Evolutionary conservation across 495 filamentous ascomycete genomes (phyloP).

Genomic region (Lentithecium fluviatile): DNA sequence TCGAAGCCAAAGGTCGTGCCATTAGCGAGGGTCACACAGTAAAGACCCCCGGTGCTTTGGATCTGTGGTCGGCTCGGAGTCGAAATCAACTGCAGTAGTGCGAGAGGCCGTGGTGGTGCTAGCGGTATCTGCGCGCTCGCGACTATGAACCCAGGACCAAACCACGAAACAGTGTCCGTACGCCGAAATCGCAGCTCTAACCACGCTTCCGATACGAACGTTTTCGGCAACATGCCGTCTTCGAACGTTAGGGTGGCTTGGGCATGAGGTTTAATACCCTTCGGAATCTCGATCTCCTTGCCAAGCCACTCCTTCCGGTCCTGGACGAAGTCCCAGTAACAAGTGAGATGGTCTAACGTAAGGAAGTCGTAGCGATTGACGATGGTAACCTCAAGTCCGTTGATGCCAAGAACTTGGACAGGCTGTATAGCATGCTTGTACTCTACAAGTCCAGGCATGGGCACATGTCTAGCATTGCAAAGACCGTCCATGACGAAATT

Average conservation of each 20-base stretch:
- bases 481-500: slow-evolving; percentile 69
- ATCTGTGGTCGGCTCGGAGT: no score
- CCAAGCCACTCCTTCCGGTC: not conserved
- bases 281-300: no score
- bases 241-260: slow-evolving; percentile 1
- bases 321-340: slow-evolving; percentile 35
- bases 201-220: slow-evolving; percentile 8
- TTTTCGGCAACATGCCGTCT: not conserved
- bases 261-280: not conserved
- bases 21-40: no score
- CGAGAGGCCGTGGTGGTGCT: not conserved
- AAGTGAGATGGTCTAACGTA: slow-evolving; percentile 49
- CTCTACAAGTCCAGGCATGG: slow-evolving; percentile 59
- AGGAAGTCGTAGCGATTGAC: slow-evolving; percentile 56
- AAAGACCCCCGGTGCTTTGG: no score
- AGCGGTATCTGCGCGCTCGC: slow-evolving; percentile 30
- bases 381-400: slow-evolving; percentile 34
- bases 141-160: slow-evolving; percentile 7
- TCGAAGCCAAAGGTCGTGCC: slow-evolving; percentile 11
- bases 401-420: slow-evolving; percentile 36
- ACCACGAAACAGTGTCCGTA: slow-evolving; percentile 1
- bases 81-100: not conserved
- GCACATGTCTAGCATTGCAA: slow-evolving; percentile 55
- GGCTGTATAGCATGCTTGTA: slow-evolving; percentile 63
- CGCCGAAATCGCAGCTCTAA: slow-evolving; percentile 14